Conservation (phyloP, 2,329 filamentous ascomycete genomes). For the Trichoderma oligosporum region DNA sequence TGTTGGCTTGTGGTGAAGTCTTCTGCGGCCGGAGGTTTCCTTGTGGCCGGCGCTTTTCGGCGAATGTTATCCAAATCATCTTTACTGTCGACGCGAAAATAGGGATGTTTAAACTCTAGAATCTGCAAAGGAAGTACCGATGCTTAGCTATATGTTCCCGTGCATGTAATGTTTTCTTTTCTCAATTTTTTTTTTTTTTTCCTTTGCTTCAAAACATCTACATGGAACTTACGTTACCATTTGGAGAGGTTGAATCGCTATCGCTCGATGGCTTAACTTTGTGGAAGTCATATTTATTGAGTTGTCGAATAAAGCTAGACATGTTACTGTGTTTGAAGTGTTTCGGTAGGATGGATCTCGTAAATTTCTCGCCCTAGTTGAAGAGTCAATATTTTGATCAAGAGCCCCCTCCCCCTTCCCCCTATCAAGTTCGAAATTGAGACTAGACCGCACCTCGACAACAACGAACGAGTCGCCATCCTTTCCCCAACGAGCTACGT, state of each 20-base stretch:
- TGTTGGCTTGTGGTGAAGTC: constrained; percentile 83
- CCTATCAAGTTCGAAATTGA: neutral
- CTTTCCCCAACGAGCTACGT: constrained; percentile 93
- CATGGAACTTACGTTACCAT: constrained; percentile 37
- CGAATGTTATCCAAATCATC: constrained; percentile 95
- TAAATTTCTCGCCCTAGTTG: constrained; percentile 90
- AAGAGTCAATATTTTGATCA: constrained; percentile 14
- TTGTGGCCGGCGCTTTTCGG: constrained; percentile 86
- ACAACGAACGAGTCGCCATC: constrained; percentile 96
- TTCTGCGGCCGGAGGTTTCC: constrained; percentile 64
- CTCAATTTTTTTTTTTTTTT: no score
- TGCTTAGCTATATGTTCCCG: constrained; percentile 10
- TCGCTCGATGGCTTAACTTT: constrained; percentile 67
- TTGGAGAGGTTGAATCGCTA: constrained; percentile 32
- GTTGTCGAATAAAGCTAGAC: constrained; percentile 89
- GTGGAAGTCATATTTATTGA: constrained; percentile 98
- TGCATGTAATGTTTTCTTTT: constrained; percentile 10
- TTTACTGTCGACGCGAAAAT: constrained; percentile 93
- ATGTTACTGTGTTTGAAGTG: constrained; percentile 99
- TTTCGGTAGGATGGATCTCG: constrained; percentile 92
- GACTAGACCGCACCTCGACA: constrained; percentile 65
- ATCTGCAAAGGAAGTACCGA: constrained; percentile 39
- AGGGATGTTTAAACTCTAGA: constrained; percentile 88
- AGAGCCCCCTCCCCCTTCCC: no score
- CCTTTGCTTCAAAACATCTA: no score